A percentile compares a stretch with the other conserved stretches of the same genome.
phyloP scores from a whole-genome alignment of 345 rosid species.

The Populus tremula region DNA sequence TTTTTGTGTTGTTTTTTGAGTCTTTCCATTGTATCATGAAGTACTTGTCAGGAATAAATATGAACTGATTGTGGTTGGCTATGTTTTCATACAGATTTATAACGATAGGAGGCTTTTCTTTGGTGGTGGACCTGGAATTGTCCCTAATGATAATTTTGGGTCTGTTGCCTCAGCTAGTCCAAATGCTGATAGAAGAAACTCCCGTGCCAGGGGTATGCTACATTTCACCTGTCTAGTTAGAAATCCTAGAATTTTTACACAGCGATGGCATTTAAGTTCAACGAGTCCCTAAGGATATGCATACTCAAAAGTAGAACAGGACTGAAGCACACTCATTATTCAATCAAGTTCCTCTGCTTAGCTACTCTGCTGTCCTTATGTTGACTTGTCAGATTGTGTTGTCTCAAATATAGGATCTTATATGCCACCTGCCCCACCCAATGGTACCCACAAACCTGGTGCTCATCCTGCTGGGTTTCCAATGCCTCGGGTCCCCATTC shows the following conservation, averaged over 20 bases:
- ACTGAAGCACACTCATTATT: neutral
- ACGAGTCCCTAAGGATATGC: neutral
- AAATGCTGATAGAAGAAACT: conserved; percentile 80
- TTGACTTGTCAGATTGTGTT: neutral
- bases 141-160: conserved; percentile 69
- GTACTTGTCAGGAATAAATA: neutral
- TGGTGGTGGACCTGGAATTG: conserved; percentile 82
- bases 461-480: conserved; percentile 86
- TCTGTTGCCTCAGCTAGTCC: conserved; percentile 49
- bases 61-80: conserved; percentile 5
- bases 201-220: conserved; percentile 69
- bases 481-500: conserved; percentile 74
- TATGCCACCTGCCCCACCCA: conserved; percentile 73
- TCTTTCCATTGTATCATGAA: conserved; percentile 1
- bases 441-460: conserved; percentile 88
- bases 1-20: neutral
- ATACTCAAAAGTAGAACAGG: neutral
- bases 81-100: conserved; percentile 56
- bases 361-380: neutral
- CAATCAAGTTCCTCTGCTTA: neutral
- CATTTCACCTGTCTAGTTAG: neutral
- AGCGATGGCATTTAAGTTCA: neutral
- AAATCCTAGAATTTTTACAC: neutral
- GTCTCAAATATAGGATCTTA: conserved; percentile 55
- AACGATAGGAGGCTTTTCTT: conserved; percentile 83